These are phyloP conservation scores for Lasiosphaeria miniovina DNA, from an alignment of 495 filamentous ascomycete species.

Conservation along the genomic window DNA sequence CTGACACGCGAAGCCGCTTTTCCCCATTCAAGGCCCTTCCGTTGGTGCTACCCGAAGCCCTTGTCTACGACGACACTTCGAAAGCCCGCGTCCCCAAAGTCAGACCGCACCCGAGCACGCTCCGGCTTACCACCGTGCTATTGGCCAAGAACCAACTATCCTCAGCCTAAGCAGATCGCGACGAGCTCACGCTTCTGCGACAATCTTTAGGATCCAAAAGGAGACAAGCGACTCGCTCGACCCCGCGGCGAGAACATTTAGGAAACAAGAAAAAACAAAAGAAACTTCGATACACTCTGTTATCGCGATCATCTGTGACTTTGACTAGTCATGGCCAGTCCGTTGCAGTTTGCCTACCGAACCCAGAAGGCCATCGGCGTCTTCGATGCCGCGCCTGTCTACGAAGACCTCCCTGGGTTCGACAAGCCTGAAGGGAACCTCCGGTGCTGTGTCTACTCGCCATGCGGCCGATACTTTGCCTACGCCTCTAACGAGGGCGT, in stretches of 20 bases:
- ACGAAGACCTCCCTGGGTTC: slow-evolving; percentile 82
- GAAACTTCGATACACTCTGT: slow-evolving; percentile 22
- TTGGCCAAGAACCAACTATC: no score
- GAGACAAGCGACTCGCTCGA: no score
- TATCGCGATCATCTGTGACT: slow-evolving; percentile 58
- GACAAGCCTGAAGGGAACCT: slow-evolving; percentile 87
- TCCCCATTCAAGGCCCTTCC: no score
- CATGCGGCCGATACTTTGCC: slow-evolving; percentile 90
- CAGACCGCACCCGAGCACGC: no score
- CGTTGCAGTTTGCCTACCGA: slow-evolving; percentile 90
- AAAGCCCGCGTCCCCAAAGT: no score
- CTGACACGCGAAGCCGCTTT: no score
- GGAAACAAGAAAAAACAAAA: slow-evolving; percentile 21
- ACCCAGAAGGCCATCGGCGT: slow-evolving; percentile 95
- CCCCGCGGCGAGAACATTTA: not conserved
- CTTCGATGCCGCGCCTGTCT: slow-evolving; percentile 84
- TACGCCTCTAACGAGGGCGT: slow-evolving; percentile 90
- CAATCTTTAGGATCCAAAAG: no score
- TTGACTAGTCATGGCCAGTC: slow-evolving; percentile 85
- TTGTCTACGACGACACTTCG: no score
- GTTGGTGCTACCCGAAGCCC: no score
- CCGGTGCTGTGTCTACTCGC: slow-evolving; percentile 91
- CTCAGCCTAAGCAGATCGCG: no score
- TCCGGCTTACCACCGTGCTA: no score
- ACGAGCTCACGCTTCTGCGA: no score